Base-by-base conservation (phyloP, 495 filamentous ascomycete species). In the Penicillium salamii region DNA sequence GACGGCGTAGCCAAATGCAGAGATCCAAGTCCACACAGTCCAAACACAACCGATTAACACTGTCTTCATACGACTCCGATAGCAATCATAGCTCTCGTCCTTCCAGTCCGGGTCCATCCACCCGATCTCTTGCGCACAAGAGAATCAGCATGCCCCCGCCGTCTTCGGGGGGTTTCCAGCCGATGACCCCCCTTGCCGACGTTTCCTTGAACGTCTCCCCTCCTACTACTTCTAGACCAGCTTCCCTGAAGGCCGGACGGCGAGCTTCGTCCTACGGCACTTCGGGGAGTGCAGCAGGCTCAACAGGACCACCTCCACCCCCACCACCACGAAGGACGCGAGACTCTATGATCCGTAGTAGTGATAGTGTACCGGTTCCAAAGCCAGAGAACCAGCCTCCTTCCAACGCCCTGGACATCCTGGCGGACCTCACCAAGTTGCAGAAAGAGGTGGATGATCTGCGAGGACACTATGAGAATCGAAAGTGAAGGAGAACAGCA, bases 361-460 rank as follows among this genome's bases (percentile, higher is more conserved):
- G 73, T 28, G 67, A 70, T 17, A 62, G 59, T 23, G 46, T 42
- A 31, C 46, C 55, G 14, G 41, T 45, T 1, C 49, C 57, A 29
- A 62, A 58, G 50, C 62, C 32, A 17, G 67, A 59, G 35, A 44
- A 56, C 3, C 31, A 46, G 43, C 17, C 41, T 29, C 57, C 66
- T 11, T 69, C 64, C 8, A 68, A 74, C 39, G 74, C 70, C 4
- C 70, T 67, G 24, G 81, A 85, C 59, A 83, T 88, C 33, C 53
- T 90, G 49, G 86, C 84, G 2, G 84, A 88, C 67, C 68, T 90
- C 29, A 73, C 79, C 6, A 78, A 80, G 38, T 63, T 90, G 49
- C 86, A 86, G 64, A 79, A 75, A 64, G 86, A 90, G 61, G 86
- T 90, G 37, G 85, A 90, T 67, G 83, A 81, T 39, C 61, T 88